These are phyloP conservation scores for Tympanopsis confertula DNA, from an alignment of 2,329 filamentous ascomycete genomes.

Conservation along the genomic window DNA sequence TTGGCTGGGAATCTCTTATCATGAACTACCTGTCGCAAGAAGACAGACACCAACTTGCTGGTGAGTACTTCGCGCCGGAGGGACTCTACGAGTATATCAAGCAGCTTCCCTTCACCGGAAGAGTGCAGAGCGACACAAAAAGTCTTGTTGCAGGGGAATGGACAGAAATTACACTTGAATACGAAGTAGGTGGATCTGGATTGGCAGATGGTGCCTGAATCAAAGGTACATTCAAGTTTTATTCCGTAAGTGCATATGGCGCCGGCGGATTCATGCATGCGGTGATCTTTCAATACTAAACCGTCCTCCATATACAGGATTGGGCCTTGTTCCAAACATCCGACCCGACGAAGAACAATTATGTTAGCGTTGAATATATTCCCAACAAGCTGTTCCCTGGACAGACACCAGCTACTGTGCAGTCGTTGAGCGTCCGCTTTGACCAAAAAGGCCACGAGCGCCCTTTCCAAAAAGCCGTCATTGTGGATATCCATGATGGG, in stretches of 20 bases:
- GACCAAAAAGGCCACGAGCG: slow-evolving; percentile 24
- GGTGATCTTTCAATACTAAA: no score
- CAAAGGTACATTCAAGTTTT: slow-evolving; percentile 24
- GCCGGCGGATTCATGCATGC: no score
- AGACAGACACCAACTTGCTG: slow-evolving; percentile 6
- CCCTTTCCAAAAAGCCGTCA: slow-evolving; percentile 23
- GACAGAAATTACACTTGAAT: slow-evolving; percentile 15
- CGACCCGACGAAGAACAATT: slow-evolving; percentile 14
- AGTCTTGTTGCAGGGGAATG: slow-evolving; percentile 14
- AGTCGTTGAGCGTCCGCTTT: slow-evolving; percentile 17
- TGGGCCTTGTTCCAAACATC: slow-evolving; percentile 22
- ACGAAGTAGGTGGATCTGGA: slow-evolving; percentile 16
- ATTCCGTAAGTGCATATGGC: slow-evolving; percentile 10
- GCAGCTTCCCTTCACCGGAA: slow-evolving; percentile 14
- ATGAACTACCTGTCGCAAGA: not conserved
- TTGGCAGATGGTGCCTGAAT: slow-evolving; percentile 21
- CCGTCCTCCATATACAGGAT: slow-evolving; percentile 7
- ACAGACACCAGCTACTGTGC: slow-evolving; percentile 19
- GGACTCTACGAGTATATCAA: slow-evolving; percentile 15
- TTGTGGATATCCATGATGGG: slow-evolving; percentile 21
- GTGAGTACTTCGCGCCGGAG: slow-evolving; percentile 13
- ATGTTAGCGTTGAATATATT: slow-evolving; percentile 18
- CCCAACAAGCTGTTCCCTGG: slow-evolving; percentile 11
- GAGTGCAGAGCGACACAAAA: slow-evolving; percentile 10
- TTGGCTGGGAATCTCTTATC: no score